Percentiles rank a stretch among this genome's conserved stretches.
Conservation (phyloP, 768 basidiomycete species). For the Mycena vitilis region DNA sequence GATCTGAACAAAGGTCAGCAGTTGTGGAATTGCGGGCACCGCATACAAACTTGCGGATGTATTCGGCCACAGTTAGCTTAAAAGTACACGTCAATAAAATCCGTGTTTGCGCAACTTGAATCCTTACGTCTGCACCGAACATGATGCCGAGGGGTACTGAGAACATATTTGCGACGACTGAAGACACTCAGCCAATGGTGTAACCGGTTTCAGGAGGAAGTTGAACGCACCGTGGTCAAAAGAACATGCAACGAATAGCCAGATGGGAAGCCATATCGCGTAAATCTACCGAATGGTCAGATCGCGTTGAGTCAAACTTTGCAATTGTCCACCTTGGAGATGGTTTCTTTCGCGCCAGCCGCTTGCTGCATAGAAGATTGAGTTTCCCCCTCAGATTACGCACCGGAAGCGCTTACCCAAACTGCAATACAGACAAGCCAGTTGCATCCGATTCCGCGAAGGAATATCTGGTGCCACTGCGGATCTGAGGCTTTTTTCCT, state of each 20-base stretch:
- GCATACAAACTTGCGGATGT: slow-evolving; percentile 71
- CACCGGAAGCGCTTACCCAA: slow-evolving; percentile 61
- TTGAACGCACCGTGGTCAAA: slow-evolving; percentile 72
- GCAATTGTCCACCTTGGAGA: slow-evolving; percentile 64
- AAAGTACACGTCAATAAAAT: background rate
- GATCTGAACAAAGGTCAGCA: slow-evolving; percentile 52
- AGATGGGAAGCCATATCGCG: slow-evolving; percentile 80
- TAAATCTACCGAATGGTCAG: slow-evolving; percentile 54
- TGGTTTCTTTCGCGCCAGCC: slow-evolving; percentile 71
- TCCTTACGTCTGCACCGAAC: slow-evolving; percentile 71
- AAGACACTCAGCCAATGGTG: too few species aligned
- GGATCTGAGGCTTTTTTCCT: slow-evolving; percentile 75
- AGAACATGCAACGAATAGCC: slow-evolving; percentile 78
- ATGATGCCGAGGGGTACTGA: slow-evolving; percentile 77
- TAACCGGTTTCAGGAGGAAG: too few species aligned
- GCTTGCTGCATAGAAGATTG: slow-evolving; percentile 64
- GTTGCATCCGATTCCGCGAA: slow-evolving; percentile 81
- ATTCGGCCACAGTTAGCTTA: slow-evolving; percentile 63
- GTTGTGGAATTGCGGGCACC: slow-evolving; percentile 1
- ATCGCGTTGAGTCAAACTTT: background rate
- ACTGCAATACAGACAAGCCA: slow-evolving; percentile 81
- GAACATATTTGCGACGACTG: slow-evolving; percentile 84
- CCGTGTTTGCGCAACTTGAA: background rate
- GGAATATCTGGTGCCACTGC: slow-evolving; percentile 77
- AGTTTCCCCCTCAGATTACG: background rate